phyloP scores from a whole-genome alignment of 805 yeast species.

The Dipodascopsis tothii region DNA sequence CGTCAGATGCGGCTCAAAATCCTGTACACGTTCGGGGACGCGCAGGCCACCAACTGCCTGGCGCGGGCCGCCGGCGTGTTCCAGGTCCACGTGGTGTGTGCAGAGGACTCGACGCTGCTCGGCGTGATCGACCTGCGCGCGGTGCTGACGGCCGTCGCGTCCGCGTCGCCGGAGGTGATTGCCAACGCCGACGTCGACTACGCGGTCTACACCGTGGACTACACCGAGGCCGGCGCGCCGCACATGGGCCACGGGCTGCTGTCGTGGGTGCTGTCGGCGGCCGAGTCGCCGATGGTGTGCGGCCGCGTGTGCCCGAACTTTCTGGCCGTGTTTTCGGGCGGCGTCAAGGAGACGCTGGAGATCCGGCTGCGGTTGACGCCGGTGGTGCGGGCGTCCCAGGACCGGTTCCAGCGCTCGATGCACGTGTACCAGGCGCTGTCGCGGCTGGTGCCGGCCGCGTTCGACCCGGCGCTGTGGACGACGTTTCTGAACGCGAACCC shows the following conservation, averaged over 20 bases:
- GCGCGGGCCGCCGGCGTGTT: slow-evolving; percentile 28
- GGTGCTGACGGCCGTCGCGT: slow-evolving; percentile 32
- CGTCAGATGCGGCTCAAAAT: slow-evolving; percentile 27
- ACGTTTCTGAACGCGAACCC: slow-evolving; percentile 18
- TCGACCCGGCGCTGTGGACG: slow-evolving; percentile 21
- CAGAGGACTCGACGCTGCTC: slow-evolving; percentile 23
- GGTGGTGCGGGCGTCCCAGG: slow-evolving; percentile 21
- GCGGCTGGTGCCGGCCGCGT: slow-evolving; percentile 13
- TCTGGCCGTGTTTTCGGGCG: slow-evolving; percentile 23
- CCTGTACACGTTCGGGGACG: slow-evolving; percentile 33
- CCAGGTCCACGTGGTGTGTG: slow-evolving; percentile 24
- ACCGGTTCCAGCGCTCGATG: slow-evolving; percentile 14
- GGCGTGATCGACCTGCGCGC: slow-evolving; percentile 30
- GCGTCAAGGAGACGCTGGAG: slow-evolving; percentile 27
- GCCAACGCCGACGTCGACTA: slow-evolving; percentile 31
- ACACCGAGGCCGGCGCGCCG: slow-evolving; percentile 34
- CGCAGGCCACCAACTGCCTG: slow-evolving; percentile 30
- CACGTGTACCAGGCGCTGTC: slow-evolving; percentile 19
- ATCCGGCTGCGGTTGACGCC: slow-evolving; percentile 28
- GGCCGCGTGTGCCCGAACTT: slow-evolving; percentile 27
- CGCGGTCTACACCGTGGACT: slow-evolving; percentile 36
- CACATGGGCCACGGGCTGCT: slow-evolving; percentile 37
- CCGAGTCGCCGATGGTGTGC: slow-evolving; percentile 15
- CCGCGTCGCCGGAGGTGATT: slow-evolving; percentile 34
- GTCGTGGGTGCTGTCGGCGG: slow-evolving; percentile 23